A percentile compares a stretch with the other conserved stretches of the same genome.
These are phyloP conservation scores for Fusarium sp. DNA, from an alignment of 2,329 filamentous ascomycete genomes.

Conservation along the genomic window DNA sequence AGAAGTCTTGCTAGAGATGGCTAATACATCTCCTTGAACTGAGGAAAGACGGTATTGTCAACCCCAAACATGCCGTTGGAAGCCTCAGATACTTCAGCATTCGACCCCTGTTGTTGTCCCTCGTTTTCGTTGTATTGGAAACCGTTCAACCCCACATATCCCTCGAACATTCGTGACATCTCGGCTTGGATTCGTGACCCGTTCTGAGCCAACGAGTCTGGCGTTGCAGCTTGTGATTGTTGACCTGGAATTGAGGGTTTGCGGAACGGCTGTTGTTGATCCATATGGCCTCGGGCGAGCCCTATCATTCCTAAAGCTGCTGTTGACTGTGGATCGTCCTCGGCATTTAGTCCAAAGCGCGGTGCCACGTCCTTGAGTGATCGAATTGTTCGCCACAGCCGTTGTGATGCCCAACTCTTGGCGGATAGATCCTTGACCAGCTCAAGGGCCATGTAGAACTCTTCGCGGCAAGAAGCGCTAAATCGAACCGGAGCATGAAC, in stretches of 20 bases:
- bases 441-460: conserved; percentile 83
- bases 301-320: conserved; percentile 68
- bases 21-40: conserved; percentile 54
- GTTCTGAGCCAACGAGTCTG: conserved; percentile 52
- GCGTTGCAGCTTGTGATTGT: conserved; percentile 36
- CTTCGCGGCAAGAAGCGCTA: conserved; percentile 73
- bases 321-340: conserved; percentile 62
- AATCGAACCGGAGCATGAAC: conserved; percentile 80
- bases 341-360: conserved; percentile 68
- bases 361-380: conserved; percentile 79
- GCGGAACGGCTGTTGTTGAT: conserved; percentile 45
- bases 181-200: conserved; percentile 64
- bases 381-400: conserved; percentile 78
- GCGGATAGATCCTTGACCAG: conserved; percentile 78
- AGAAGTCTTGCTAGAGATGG: not conserved
- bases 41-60: conserved; percentile 51
- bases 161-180: conserved; percentile 61
- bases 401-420: conserved; percentile 76
- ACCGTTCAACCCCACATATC: conserved; percentile 52
- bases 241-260: conserved; percentile 44
- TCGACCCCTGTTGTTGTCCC: conserved; percentile 40
- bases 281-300: conserved; percentile 56
- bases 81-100: conserved; percentile 41
- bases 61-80: conserved; percentile 37
- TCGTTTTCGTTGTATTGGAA: conserved; percentile 47